Conservation (phyloP, 129 eudicot species). For the Flaveria trinervia region DNA sequence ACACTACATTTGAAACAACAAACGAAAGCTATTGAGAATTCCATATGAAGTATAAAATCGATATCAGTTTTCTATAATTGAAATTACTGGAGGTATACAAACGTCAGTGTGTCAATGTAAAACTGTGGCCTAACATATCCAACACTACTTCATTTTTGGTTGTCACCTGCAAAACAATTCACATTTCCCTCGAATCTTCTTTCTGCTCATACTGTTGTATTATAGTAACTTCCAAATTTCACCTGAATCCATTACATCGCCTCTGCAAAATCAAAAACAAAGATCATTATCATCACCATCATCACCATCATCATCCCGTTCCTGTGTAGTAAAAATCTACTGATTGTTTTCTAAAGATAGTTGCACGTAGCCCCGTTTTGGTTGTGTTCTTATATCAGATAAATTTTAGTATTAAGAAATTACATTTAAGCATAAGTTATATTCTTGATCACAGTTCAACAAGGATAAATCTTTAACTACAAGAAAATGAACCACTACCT, state of each 20-base stretch:
- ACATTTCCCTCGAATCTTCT: not conserved
- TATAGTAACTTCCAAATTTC: not conserved
- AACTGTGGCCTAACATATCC: constrained; percentile 12
- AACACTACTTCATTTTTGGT: not conserved
- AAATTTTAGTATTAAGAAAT: not conserved
- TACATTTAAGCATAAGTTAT: not conserved
- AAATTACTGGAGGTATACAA: not conserved
- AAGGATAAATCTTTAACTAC: not conserved
- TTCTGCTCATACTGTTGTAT: not conserved
- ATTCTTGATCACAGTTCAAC: not conserved
- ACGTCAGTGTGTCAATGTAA: constrained; percentile 15
- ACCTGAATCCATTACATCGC: not conserved
- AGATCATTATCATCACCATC: not conserved
- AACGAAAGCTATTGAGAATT: not conserved
- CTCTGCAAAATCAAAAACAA: constrained; percentile 27
- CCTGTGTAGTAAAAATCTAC: not conserved
- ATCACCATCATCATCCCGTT: not conserved
- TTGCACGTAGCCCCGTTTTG: no score
- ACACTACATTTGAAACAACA: no score
- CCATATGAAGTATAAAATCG: not conserved
- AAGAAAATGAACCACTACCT: constrained; percentile 24
- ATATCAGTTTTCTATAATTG: not conserved
- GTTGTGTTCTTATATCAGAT: no score
- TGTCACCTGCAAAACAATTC: not conserved
- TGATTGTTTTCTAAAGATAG: not conserved